phyloP scores from a whole-genome alignment of 306 rosid species.

The Lathyrus tuberosus region DNA sequence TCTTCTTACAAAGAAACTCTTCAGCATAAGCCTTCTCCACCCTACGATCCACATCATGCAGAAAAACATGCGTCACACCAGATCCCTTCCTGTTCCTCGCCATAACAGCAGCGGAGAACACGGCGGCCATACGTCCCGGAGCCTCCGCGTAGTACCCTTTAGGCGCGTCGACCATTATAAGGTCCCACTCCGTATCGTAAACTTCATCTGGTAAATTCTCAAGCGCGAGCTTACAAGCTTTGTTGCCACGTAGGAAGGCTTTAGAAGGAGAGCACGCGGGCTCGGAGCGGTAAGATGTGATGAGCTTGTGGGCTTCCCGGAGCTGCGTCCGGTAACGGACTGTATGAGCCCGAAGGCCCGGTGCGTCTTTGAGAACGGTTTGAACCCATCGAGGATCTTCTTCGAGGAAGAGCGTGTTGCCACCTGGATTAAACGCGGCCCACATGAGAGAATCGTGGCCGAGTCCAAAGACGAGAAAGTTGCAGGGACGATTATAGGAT shows the following conservation, averaged over 20 bases:
- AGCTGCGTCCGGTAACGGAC: constrained; percentile 75
- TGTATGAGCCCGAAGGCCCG: constrained; percentile 61
- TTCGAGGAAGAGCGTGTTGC: constrained; percentile 79
- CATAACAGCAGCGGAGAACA: constrained; percentile 90
- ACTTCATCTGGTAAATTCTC: constrained; percentile 68
- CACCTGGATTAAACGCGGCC: constrained; percentile 82
- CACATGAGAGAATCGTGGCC: constrained; percentile 97
- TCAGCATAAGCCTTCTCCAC: constrained; percentile 80
- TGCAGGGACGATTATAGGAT: constrained; percentile 57
- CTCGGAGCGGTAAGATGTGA: constrained; percentile 48
- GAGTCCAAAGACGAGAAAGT: constrained; percentile 82
- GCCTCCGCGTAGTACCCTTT: constrained; percentile 78
- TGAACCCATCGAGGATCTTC: constrained; percentile 94
- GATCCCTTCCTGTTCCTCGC: constrained; percentile 66
- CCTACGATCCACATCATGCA: constrained; percentile 85
- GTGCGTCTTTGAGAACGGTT: constrained; percentile 63
- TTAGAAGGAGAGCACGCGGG: constrained; percentile 50
- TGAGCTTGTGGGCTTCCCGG: constrained; percentile 55
- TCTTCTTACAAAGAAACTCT: constrained; percentile 69
- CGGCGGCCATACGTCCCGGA: constrained; percentile 91
- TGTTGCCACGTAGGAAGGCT: constrained; percentile 61
- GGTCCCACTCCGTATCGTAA: constrained; percentile 85
- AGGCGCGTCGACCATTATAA: constrained; percentile 93
- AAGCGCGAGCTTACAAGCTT: constrained; percentile 65
- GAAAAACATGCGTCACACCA: constrained; percentile 81